phyloP scores from a whole-genome alignment of 371 early-diverging fungal species.

The Amoeboradix gromovi region DNA sequence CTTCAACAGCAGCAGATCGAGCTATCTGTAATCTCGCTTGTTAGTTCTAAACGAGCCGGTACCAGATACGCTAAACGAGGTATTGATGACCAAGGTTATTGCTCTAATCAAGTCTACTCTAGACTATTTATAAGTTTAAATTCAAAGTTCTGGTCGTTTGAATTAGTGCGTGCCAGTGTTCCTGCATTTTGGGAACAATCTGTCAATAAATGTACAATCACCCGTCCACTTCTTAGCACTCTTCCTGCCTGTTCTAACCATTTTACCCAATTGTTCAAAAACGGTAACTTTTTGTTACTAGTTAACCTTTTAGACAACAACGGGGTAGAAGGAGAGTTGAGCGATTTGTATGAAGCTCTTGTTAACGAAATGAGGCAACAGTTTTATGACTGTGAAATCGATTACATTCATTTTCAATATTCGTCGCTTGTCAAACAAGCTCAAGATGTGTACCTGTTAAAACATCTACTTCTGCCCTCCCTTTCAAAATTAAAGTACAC shows the following conservation, averaged over 20 bases:
- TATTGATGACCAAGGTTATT: constrained; percentile 78
- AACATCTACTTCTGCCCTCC: not conserved
- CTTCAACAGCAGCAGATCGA: not conserved
- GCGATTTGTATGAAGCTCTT: not conserved
- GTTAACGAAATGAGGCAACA: not conserved
- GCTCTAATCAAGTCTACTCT: constrained; percentile 33
- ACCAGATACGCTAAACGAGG: constrained; percentile 87
- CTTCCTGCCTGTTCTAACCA: not conserved
- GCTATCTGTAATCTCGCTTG: not conserved
- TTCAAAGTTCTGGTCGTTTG: not conserved
- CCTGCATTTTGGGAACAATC: not conserved
- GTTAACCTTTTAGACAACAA: not conserved
- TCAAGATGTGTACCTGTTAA: not conserved
- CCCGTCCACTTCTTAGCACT: not conserved
- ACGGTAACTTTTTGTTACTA: not conserved
- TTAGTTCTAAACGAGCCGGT: constrained; percentile 71
- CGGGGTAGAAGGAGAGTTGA: not conserved
- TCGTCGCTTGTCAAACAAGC: not conserved
- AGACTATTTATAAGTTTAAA: not conserved
- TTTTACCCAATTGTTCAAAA: not conserved
- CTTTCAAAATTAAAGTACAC: not conserved
- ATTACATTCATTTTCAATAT: not conserved
- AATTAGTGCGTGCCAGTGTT: not conserved
- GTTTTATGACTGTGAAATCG: not conserved
- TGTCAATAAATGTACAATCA: not conserved